A percentile compares a stretch with the other conserved stretches of the same genome.
These are phyloP conservation scores for Fusarium torulosum DNA, from an alignment of 2,329 filamentous ascomycete species.

Conservation along the genomic window DNA sequence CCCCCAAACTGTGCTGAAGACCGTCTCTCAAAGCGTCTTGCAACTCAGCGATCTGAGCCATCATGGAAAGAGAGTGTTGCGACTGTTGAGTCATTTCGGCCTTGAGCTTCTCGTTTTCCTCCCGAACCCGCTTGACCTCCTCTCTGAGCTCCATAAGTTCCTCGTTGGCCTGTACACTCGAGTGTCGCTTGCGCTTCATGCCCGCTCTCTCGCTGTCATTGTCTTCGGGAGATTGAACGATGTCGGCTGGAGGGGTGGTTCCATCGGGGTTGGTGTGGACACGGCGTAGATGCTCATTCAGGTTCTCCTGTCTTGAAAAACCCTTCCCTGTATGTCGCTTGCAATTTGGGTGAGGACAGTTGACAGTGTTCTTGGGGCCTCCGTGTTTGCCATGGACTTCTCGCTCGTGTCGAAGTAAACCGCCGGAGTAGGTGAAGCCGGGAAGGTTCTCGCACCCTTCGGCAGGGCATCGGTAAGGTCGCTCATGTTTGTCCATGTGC, in stretches of 20 bases:
- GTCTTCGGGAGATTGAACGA: slow-evolving; percentile 58
- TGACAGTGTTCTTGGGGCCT: slow-evolving; percentile 86
- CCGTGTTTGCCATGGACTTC: slow-evolving; percentile 94
- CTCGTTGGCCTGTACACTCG: slow-evolving; percentile 51
- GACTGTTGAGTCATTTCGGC: slow-evolving; percentile 63
- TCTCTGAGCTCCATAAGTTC: slow-evolving; percentile 70
- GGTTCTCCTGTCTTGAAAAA: slow-evolving; percentile 93
- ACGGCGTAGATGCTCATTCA: slow-evolving; percentile 91
- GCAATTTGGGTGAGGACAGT: slow-evolving; percentile 88
- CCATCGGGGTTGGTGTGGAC: slow-evolving; percentile 75
- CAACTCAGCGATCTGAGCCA: slow-evolving; percentile 62
- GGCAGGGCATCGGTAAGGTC: slow-evolving; percentile 87
- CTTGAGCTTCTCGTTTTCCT: slow-evolving; percentile 72
- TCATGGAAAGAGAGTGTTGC: slow-evolving; percentile 61
- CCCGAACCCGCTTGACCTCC: slow-evolving; percentile 75
- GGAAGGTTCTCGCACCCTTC: slow-evolving; percentile 90
- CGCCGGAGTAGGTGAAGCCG: slow-evolving; percentile 95
- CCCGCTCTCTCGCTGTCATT: slow-evolving; percentile 61
- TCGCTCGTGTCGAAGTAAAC: slow-evolving; percentile 87
- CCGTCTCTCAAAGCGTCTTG: slow-evolving; percentile 58
- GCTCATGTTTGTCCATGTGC: slow-evolving; percentile 98
- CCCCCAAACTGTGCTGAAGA: slow-evolving; percentile 51
- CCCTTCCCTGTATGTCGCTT: slow-evolving; percentile 90
- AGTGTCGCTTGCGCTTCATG: slow-evolving; percentile 62
- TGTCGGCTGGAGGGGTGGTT: slow-evolving; percentile 52